Conservation (phyloP, 371 early-diverging fungal genomes). For the Circinella minor region DNA sequence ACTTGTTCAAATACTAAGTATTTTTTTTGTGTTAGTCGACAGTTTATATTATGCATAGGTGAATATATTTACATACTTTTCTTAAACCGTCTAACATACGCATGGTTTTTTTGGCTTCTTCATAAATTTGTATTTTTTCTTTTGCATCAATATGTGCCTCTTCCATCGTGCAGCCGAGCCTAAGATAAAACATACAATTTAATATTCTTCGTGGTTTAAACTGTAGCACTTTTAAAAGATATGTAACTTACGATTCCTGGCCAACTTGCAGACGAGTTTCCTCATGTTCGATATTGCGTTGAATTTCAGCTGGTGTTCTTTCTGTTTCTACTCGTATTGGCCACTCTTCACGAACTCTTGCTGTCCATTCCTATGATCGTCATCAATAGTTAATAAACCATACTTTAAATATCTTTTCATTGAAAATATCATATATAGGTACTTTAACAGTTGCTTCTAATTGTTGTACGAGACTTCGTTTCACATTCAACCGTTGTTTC, state of each 20-base stretch:
- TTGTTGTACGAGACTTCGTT: no score
- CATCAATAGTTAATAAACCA: background rate
- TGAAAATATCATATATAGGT: no score
- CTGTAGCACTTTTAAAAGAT: no score
- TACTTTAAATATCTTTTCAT: background rate
- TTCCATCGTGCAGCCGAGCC: background rate
- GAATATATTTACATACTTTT: conserved; percentile 38
- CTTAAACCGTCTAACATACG: conserved; percentile 49
- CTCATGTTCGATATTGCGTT: conserved; percentile 39
- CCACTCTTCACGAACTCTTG: background rate
- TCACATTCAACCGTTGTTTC: no score
- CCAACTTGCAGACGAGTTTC: background rate
- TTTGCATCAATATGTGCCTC: conserved; percentile 60
- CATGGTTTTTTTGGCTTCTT: conserved; percentile 62
- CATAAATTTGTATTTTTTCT: conserved; percentile 52
- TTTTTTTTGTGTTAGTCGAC: no score
- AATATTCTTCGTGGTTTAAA: no score
- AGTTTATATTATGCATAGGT: background rate
- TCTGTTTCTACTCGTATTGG: conserved; percentile 1
- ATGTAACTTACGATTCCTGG: background rate
- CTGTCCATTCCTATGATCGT: background rate
- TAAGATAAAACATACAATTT: background rate
- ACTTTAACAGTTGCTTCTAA: no score
- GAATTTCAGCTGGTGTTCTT: conserved; percentile 2
- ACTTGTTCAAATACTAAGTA: background rate